Evolutionary conservation across 495 filamentous ascomycete genomes (phyloP).

Genomic region (Barbatosphaeria neglecta): DNA sequence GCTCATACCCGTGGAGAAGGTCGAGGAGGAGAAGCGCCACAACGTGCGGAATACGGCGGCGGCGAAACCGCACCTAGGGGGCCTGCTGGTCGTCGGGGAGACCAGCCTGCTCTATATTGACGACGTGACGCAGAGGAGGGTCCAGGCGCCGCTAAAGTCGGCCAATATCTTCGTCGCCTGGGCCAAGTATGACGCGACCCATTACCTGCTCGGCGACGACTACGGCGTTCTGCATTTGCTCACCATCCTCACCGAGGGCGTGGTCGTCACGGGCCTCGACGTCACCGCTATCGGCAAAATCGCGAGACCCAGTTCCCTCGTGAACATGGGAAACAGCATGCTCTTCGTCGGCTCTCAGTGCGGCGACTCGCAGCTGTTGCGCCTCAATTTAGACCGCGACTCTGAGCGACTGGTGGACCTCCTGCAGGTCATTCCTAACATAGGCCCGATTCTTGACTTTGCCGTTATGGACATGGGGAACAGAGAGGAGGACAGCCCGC

Average conservation of each 20-base stretch:
- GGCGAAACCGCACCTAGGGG: conserved; percentile 44
- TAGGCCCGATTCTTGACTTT: conserved; percentile 87
- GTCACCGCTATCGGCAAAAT: conserved; percentile 60
- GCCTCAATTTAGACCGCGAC: conserved; percentile 32
- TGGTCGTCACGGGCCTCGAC: conserved; percentile 36
- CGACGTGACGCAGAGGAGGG: conserved; percentile 51
- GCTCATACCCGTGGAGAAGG: conserved; percentile 68
- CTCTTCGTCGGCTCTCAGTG: conserved; percentile 87
- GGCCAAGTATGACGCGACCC: conserved; percentile 66
- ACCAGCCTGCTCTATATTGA: conserved; percentile 74
- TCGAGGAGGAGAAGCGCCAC: conserved; percentile 38
- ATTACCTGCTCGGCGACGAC: conserved; percentile 82
- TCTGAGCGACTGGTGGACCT: conserved; percentile 40
- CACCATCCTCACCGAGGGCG: conserved; percentile 53
- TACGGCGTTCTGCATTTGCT: conserved; percentile 74
- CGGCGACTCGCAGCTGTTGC: conserved; percentile 79
- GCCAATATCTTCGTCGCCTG: conserved; percentile 78
- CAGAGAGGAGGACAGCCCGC: conserved; percentile 55
- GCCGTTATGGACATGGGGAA: conserved; percentile 91
- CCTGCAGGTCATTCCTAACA: conserved; percentile 69
- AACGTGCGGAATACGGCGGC: conserved; percentile 35
- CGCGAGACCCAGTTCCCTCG: conserved; percentile 60
- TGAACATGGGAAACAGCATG: conserved; percentile 64
- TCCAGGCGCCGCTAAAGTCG: conserved; percentile 51
- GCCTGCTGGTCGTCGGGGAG: conserved; percentile 75